phyloP scores from a whole-genome alignment of 1,139 yeast genomes.

The Eremothecium cymbalariae region DNA sequence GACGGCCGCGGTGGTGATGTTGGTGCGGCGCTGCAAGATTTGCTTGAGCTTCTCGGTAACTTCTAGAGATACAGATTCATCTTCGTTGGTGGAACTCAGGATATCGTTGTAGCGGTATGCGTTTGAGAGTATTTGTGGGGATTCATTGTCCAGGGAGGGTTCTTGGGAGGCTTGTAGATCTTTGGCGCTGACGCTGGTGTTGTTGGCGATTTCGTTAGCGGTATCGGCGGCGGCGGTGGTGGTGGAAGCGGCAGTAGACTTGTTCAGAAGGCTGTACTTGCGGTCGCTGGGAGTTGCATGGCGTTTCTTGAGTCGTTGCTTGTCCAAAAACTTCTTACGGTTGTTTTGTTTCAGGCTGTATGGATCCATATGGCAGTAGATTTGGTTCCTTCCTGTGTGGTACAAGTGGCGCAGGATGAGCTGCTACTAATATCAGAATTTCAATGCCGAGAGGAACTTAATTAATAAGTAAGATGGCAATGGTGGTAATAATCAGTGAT shows the following conservation, averaged over 20 bases:
- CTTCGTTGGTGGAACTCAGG: conserved; percentile 12
- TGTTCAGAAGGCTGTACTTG: conserved; percentile 22
- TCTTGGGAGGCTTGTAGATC: no score
- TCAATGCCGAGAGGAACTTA: no score
- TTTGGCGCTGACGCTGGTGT: no score
- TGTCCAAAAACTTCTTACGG: conserved; percentile 30
- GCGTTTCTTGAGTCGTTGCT: conserved; percentile 25
- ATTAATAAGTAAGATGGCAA: no score
- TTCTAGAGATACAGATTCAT: conserved; percentile 12
- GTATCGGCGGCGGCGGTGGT: conserved; percentile 2
- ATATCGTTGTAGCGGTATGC: conserved; percentile 22
- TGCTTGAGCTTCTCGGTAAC: conserved; percentile 14
- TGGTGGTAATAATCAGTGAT: no score
- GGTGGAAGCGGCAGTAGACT: conserved; percentile 4
- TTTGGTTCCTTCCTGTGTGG: no score
- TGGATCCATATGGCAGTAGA: conserved; percentile 26
- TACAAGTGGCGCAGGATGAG: no score
- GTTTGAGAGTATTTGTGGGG: conserved; percentile 17
- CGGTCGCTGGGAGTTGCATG: conserved; percentile 31
- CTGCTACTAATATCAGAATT: no score
- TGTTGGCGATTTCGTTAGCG: background rate
- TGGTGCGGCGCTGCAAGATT: conserved; percentile 8
- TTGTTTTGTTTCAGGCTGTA: conserved; percentile 27
- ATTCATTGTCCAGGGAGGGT: no score
- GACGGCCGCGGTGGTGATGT: conserved; percentile 5